Base-by-base conservation (phyloP, 352 stramenopile genomes). In the Nothophytophthora sp. region DNA sequence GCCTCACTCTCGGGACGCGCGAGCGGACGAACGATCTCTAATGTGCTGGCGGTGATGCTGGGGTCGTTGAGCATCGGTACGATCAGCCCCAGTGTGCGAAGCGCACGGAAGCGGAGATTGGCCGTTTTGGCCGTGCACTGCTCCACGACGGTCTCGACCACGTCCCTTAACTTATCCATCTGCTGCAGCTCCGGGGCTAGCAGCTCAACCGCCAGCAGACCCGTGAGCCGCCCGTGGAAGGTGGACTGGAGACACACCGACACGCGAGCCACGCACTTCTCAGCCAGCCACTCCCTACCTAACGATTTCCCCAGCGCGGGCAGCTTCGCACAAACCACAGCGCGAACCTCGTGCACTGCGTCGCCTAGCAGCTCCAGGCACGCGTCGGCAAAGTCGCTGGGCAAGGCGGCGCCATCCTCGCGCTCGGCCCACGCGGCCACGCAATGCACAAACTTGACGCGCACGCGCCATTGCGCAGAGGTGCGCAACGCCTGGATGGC, bases 371-470 rank as follows among this genome's bases (percentile, higher is more conserved):
- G 53, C 12, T 81, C 67, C 19, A 96, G 60, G 16, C 74, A 91
- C 1, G 75, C 70, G 56, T 88, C 74, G 13, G 84, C 81, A 61
- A 92, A 90, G 25, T 90, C 78, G 2, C 70, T 32, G 24, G 81
- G 78, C 11, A 92, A 66, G 34, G 63, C 42, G 7, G 73, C 66
- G 4, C 75, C 76, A 45, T 92, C 79, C 0, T 70, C 64, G 40
- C 81, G 81, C 44, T 87, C 81, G 4, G 80, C 78, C 83, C 83
- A 96, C 4, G 84, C 80, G 35, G 70, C 80, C 30, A 96, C 79
- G 39, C 86, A 92, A 58, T 96, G 73, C 30, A 92, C 81, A 65
- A 88, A 93, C 41, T 92, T 91, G 19, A 96, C 76, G 16, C 86
- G 86, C 18, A 92, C 78, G 41, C 86, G 81, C 86, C 86, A 96